These are phyloP conservation scores for Syzygium malaccense DNA, from an alignment of 441 rosid species.

Conservation along the genomic window DNA sequence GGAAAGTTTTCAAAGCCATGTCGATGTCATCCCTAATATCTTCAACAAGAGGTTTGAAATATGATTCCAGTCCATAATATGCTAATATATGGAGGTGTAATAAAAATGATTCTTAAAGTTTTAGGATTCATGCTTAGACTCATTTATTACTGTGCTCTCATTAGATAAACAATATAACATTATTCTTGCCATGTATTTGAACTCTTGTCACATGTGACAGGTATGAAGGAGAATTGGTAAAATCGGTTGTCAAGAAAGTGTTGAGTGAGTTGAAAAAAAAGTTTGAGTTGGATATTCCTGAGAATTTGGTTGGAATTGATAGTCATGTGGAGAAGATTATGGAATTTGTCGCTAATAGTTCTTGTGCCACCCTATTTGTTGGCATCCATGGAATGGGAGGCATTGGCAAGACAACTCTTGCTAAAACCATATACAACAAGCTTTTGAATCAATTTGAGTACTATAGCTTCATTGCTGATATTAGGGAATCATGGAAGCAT, in stretches of 20 bases:
- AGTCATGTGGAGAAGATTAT: accelerated
- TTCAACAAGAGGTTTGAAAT: not conserved
- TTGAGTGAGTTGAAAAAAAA: not conserved
- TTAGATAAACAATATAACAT: not conserved
- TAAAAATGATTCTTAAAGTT: not conserved
- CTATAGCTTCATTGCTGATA: accelerated
- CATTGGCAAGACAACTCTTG: not conserved
- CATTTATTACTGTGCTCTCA: not conserved
- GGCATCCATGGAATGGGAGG: not conserved
- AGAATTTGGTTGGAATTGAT: not conserved
- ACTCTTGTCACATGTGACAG: not conserved
- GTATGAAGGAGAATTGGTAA: not conserved
- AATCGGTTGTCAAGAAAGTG: accelerated
- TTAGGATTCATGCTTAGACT: not conserved
- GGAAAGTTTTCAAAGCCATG: not conserved
- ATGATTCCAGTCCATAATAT: not conserved
- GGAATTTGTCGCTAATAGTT: not conserved
- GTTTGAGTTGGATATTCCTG: not conserved
- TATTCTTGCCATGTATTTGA: not conserved
- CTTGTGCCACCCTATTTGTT: accelerated
- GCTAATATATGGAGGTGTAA: not conserved
- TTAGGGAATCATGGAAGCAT: not conserved
- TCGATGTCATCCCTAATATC: not conserved
- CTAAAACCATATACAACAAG: not conserved
- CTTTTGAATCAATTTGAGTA: accelerated